A percentile compares a stretch with the other conserved stretches of the same genome.
Evolutionary conservation across 257 asterid genomes (phyloP).

Genomic region (Nicotiana undulata): DNA sequence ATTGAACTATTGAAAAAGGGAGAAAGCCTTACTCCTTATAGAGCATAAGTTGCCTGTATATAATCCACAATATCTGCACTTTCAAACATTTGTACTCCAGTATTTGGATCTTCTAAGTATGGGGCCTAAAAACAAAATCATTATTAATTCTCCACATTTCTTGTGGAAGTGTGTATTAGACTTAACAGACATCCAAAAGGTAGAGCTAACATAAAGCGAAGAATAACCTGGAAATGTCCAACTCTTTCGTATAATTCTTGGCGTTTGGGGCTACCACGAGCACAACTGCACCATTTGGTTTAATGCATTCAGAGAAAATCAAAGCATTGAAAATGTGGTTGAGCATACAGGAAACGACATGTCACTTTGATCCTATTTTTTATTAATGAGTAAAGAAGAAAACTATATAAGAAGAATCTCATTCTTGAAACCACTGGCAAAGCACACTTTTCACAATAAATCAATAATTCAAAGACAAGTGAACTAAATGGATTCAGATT

Average conservation of each 20-base stretch:
- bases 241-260: constrained; percentile 50
- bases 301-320: background rate
- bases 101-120: constrained; percentile 88
- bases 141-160: background rate
- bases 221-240: constrained; percentile 79
- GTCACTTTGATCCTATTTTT: background rate
- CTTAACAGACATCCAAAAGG: background rate
- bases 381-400: background rate
- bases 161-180: background rate
- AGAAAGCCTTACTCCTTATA: constrained; percentile 17
- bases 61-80: constrained; percentile 90
- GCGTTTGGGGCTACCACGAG: constrained; percentile 91
- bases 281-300: constrained; percentile 51
- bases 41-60: constrained; percentile 69
- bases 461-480: background rate
- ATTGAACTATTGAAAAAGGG: background rate
- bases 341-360: background rate
- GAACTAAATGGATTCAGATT: background rate
- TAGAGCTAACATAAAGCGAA: background rate
- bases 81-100: constrained; percentile 88
- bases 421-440: background rate
- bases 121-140: constrained; percentile 50
- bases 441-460: background rate
- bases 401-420: background rate
- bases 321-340: background rate